phyloP scores from a whole-genome alignment of 306 rosid genomes.

The Ochetophila trinervis region DNA sequence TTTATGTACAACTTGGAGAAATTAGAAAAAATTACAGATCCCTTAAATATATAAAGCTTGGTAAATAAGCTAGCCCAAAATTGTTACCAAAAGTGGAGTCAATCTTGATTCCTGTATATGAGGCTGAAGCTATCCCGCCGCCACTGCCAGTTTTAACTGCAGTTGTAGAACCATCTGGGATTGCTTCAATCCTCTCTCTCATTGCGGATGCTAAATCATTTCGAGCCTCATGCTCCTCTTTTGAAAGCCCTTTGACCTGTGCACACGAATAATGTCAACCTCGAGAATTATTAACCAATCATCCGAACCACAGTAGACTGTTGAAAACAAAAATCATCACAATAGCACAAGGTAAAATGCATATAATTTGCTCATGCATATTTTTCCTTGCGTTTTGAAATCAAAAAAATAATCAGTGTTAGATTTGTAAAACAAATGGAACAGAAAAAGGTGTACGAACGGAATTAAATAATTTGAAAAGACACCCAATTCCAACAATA shows the following conservation, averaged over 20 bases:
- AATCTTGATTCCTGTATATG: slow-evolving; percentile 27
- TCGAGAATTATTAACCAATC: too few relatives aligned
- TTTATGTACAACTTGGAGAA: background rate
- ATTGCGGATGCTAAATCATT: slow-evolving; percentile 27
- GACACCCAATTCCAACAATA: background rate
- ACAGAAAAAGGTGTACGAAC: background rate
- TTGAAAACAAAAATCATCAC: too few relatives aligned
- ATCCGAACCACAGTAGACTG: too few relatives aligned
- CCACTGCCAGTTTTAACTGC: slow-evolving; percentile 16
- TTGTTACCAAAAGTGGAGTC: slow-evolving; percentile 25
- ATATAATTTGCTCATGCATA: too few relatives aligned
- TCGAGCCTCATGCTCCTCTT: slow-evolving; percentile 31
- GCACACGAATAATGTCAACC: background rate
- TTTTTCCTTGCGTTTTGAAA: background rate
- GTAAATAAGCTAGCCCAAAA: background rate
- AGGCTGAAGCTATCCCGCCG: slow-evolving; percentile 25
- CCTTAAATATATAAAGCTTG: background rate
- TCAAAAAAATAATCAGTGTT: background rate
- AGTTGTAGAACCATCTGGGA: slow-evolving; percentile 33
- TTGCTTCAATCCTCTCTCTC: slow-evolving; percentile 32
- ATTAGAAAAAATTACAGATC: background rate
- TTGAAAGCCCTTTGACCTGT: slow-evolving; percentile 32
- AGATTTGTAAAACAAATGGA: background rate
- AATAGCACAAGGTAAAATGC: too few relatives aligned
- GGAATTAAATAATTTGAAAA: background rate